A percentile compares a stretch with the other conserved stretches of the same genome.
Evolutionary conservation across 257 asterid genomes (phyloP).

Genomic region (Solanum piurae): DNA sequence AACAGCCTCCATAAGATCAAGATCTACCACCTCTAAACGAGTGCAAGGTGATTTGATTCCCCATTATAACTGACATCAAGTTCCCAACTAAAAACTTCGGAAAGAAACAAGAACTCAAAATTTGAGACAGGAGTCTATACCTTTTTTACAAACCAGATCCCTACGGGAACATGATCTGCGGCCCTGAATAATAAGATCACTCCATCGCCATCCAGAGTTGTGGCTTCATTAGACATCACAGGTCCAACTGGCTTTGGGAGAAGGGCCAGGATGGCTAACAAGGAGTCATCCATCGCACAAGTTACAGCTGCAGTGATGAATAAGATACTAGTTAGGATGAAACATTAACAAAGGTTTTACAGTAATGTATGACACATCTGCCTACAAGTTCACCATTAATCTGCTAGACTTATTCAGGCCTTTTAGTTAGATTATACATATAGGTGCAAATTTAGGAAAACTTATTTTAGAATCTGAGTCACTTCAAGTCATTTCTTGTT

Average conservation of each 20-base stretch:
- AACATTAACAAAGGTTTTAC: background rate
- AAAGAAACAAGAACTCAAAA: background rate
- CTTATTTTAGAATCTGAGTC: background rate
- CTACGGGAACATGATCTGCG: conserved; percentile 56
- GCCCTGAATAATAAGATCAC: conserved; percentile 52
- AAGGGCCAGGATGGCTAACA: conserved; percentile 68
- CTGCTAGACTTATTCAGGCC: background rate
- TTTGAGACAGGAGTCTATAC: conserved; percentile 15
- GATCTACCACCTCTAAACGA: background rate
- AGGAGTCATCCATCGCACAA: conserved; percentile 48
- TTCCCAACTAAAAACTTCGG: background rate
- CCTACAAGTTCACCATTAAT: background rate
- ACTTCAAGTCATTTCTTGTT: background rate
- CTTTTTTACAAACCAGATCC: conserved; percentile 74
- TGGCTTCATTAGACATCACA: conserved; percentile 16
- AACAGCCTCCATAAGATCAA: background rate
- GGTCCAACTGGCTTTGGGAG: conserved; percentile 17
- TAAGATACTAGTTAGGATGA: conserved; percentile 1
- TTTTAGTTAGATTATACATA: background rate
- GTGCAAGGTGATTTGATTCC: background rate
- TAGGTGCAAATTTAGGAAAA: background rate
- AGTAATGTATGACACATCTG: background rate
- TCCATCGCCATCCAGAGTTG: conserved; percentile 32
- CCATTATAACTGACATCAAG: background rate
- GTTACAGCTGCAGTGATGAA: conserved; percentile 49